These are phyloP conservation scores for Pyrenula aspistea DNA, from an alignment of 495 filamentous ascomycete genomes.

Conservation along the genomic window DNA sequence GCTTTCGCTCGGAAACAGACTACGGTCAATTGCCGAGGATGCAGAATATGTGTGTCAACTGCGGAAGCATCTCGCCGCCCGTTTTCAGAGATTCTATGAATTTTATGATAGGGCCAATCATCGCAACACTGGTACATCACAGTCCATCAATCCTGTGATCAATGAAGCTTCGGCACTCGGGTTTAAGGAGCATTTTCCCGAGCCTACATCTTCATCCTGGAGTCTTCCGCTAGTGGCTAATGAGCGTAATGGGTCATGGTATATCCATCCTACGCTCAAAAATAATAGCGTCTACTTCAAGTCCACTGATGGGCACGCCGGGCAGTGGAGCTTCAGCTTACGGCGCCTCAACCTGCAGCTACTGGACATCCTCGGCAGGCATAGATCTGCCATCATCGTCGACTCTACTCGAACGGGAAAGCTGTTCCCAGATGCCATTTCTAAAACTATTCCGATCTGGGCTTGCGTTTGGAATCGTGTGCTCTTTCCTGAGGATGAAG, in stretches of 20 bases:
- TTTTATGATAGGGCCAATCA: no score
- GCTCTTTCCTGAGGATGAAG: conserved; percentile 51
- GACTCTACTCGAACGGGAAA: conserved; percentile 94
- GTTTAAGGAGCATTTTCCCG: not conserved
- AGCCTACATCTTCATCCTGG: conserved; percentile 10
- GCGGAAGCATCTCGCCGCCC: not conserved
- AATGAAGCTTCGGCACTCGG: not conserved
- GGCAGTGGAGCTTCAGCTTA: conserved; percentile 78
- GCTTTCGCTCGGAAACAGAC: conserved; percentile 68
- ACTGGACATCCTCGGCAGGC: conserved; percentile 42
- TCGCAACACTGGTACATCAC: not conserved
- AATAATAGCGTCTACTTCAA: conserved; percentile 82
- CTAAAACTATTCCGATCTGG: conserved; percentile 93
- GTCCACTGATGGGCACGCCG: conserved; percentile 88
- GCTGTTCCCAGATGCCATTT: conserved; percentile 84
- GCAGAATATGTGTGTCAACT: conserved; percentile 52
- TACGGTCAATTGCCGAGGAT: conserved; percentile 60
- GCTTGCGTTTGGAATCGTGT: conserved; percentile 68
- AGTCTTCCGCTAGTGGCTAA: conserved; percentile 80
- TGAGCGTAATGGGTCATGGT: conserved; percentile 93
- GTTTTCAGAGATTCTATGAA: no score
- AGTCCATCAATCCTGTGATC: not conserved
- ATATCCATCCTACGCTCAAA: conserved; percentile 58
- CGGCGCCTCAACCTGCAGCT: conserved; percentile 77
- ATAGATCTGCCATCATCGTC: conserved; percentile 77